phyloP scores from a whole-genome alignment of 331 rosid species.

The Ulmus americana region DNA sequence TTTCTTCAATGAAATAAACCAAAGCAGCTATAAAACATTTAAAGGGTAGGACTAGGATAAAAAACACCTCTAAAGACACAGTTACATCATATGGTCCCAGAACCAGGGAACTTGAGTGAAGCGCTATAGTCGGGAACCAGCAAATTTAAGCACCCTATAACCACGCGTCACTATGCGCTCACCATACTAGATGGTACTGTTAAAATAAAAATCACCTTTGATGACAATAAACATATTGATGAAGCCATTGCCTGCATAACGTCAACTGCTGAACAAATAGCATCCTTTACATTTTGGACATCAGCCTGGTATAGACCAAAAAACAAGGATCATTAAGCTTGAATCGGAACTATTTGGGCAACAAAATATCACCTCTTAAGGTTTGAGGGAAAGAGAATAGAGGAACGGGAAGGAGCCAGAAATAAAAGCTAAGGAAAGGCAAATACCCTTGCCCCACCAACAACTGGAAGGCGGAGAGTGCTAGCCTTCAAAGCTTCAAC shows the following conservation, averaged over 20 bases:
- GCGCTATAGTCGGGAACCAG: too few species aligned
- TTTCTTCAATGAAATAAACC: too few species aligned
- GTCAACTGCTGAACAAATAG: slow-evolving; percentile 86
- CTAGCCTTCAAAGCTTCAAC: slow-evolving; percentile 81
- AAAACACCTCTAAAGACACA: too few species aligned
- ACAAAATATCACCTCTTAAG: slow-evolving; percentile 2
- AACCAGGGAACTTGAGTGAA: too few species aligned
- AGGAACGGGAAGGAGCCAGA: background rate
- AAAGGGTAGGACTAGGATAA: too few species aligned
- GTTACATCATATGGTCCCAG: too few species aligned
- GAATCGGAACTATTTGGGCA: background rate
- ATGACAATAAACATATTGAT: slow-evolving; percentile 55
- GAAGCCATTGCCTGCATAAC: slow-evolving; percentile 92
- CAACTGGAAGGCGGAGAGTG: slow-evolving; percentile 94
- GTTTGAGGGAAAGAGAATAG: background rate
- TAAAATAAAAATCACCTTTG: slow-evolving; percentile 42
- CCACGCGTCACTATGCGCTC: too few species aligned
- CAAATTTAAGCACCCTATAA: too few species aligned
- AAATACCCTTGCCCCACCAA: slow-evolving; percentile 79
- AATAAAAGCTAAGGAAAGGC: slow-evolving; percentile 10
- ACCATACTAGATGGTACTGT: background rate
- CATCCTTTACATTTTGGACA: slow-evolving; percentile 65
- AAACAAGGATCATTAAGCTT: slow-evolving; percentile 14
- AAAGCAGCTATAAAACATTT: too few species aligned
- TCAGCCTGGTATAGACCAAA: slow-evolving; percentile 53